These are phyloP conservation scores for Pleurotus platypus DNA, from an alignment of 768 basidiomycete species.

Conservation along the genomic window DNA sequence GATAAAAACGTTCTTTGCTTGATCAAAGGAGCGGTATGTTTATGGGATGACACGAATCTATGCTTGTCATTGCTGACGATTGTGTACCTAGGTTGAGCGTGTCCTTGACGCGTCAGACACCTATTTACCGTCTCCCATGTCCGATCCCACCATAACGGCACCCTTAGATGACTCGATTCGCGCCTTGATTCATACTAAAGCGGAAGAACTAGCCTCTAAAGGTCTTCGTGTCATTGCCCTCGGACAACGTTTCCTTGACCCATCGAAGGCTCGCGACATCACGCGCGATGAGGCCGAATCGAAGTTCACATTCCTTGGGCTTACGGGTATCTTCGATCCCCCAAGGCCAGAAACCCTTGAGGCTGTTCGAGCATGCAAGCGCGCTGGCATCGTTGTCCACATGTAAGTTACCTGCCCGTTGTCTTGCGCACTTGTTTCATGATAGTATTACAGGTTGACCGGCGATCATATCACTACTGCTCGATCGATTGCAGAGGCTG, in stretches of 20 bases:
- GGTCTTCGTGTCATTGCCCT: conserved; percentile 38
- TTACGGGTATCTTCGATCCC: conserved; percentile 54
- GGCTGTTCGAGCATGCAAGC: conserved; percentile 46
- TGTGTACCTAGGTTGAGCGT: conserved; percentile 31
- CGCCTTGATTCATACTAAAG: conserved; percentile 12
- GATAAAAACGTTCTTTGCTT: conserved; percentile 19
- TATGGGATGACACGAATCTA: conserved; percentile 7
- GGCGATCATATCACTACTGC: conserved; percentile 54
- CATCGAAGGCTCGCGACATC: conserved; percentile 19
- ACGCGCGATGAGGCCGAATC: conserved; percentile 43
- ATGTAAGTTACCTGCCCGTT: conserved; percentile 20
- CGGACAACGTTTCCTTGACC: conserved; percentile 21
- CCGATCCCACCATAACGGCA: conserved; percentile 15
- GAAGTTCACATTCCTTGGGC: conserved; percentile 45
- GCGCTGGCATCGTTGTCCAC: conserved; percentile 48
- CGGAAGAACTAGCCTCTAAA: conserved; percentile 33
- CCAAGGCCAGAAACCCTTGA: conserved; percentile 50
- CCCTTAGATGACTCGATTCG: conserved; percentile 25
- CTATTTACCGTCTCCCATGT: conserved; percentile 24
- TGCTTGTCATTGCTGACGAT: not conserved
- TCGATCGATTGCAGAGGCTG: conserved; percentile 44
- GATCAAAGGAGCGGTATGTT: conserved; percentile 34
- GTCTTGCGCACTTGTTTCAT: not conserved
- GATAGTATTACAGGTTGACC: conserved; percentile 38
- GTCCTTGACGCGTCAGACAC: conserved; percentile 42